A percentile compares a stretch with the other conserved stretches of the same genome.
Evolutionary conservation across 1,139 yeast genomes (phyloP).

Genomic region (Debaryomyces subglobosus): DNA sequence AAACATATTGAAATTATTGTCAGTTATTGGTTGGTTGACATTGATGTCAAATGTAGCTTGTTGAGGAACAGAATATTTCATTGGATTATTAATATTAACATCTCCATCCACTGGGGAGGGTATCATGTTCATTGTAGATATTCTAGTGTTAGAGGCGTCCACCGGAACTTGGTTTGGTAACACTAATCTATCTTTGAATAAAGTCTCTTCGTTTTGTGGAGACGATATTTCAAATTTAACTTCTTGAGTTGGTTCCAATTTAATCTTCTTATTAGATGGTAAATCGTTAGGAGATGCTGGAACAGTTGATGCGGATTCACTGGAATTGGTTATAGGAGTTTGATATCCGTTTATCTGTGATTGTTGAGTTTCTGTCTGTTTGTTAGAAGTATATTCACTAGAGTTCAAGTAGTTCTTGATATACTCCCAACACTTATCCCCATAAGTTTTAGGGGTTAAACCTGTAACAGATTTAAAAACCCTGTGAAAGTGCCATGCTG

Average conservation of each 20-base stretch:
- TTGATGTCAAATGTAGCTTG: slow-evolving; percentile 18
- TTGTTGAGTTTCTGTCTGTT: slow-evolving; percentile 6
- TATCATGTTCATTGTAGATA: slow-evolving; percentile 5
- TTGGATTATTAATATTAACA: background rate
- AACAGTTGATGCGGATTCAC: slow-evolving; percentile 11
- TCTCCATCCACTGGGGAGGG: slow-evolving; percentile 9
- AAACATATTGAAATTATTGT: slow-evolving; percentile 19
- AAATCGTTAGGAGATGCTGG: slow-evolving; percentile 19
- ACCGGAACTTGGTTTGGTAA: slow-evolving; percentile 6
- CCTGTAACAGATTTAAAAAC: slow-evolving; percentile 87
- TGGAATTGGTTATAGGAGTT: slow-evolving; percentile 16
- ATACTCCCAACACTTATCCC: slow-evolving; percentile 82
- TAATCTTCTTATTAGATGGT: slow-evolving; percentile 17
- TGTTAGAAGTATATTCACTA: slow-evolving; percentile 19
- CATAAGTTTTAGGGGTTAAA: slow-evolving; percentile 84
- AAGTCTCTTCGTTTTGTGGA: background rate
- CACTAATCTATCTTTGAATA: background rate
- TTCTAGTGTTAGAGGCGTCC: background rate
- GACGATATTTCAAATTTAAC: slow-evolving; percentile 7
- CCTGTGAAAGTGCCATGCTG: slow-evolving; percentile 95
- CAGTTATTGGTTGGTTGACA: slow-evolving; percentile 13
- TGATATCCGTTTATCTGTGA: slow-evolving; percentile 9
- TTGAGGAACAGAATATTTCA: slow-evolving; percentile 15
- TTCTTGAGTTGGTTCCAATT: slow-evolving; percentile 15
- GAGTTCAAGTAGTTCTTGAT: slow-evolving; percentile 43